Evolutionary conservation across 345 rosid species (phyloP).

Genomic region (Bruguiera sexangula): DNA sequence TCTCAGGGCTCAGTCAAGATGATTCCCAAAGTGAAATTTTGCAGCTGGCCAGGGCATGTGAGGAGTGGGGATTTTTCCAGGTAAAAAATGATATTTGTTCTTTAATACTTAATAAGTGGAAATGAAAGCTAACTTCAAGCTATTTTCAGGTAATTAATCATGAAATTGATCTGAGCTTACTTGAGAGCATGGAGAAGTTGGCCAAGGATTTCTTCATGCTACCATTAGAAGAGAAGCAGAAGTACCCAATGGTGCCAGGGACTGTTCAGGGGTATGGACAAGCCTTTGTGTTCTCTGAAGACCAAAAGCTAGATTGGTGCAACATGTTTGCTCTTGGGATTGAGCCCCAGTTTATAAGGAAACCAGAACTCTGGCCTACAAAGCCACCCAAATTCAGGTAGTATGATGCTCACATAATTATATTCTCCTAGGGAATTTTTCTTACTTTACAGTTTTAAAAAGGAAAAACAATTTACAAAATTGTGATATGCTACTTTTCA

Average conservation of each 20-base stretch:
- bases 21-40: conserved; percentile 36
- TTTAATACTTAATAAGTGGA: neutral
- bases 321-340: conserved; percentile 95
- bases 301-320: conserved; percentile 97
- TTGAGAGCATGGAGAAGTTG: conserved; percentile 64
- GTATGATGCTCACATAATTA: neutral
- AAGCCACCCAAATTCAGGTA: conserved; percentile 76
- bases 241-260: conserved; percentile 86
- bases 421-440: no score
- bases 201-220: conserved; percentile 71
- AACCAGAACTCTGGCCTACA: conserved; percentile 79
- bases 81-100: conserved; percentile 20
- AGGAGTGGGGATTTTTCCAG: conserved; percentile 98
- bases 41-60: conserved; percentile 63
- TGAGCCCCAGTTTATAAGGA: conserved; percentile 63
- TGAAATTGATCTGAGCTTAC: conserved; percentile 55
- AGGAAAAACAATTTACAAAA: neutral
- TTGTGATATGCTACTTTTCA: conserved; percentile 18
- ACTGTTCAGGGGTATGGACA: conserved; percentile 95
- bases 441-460: no score
- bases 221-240: conserved; percentile 78
- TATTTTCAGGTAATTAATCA: conserved; percentile 66
- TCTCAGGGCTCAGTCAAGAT: conserved; percentile 50
- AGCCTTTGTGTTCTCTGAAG: conserved; percentile 90
- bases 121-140: conserved; percentile 3